Percentiles rank a stretch among this genome's conserved stretches.
Conservation (phyloP, 352 stramenopile genomes). For the Globisporangium nodosum region DNA sequence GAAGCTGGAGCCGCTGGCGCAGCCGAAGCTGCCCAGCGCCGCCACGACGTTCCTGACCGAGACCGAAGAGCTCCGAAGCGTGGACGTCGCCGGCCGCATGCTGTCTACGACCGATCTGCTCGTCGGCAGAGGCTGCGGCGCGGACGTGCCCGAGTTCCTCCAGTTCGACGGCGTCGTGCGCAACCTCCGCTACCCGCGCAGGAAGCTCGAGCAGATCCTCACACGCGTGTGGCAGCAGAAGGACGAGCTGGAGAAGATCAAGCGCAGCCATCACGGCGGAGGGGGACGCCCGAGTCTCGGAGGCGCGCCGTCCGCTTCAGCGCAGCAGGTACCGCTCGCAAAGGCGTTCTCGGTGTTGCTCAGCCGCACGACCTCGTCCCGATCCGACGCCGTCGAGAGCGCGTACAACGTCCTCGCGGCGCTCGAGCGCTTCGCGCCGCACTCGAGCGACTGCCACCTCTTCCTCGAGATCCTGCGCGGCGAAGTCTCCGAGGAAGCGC, state of each 20-base stretch:
- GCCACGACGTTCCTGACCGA: conserved; percentile 47
- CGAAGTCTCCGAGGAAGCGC: conserved; percentile 41
- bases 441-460: conserved; percentile 44
- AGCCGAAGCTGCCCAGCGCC: conserved; percentile 1
- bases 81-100: conserved; percentile 1
- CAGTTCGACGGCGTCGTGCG: conserved; percentile 56
- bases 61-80: conserved; percentile 19
- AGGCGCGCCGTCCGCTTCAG: neutral
- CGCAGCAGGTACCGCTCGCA: conserved; percentile 16
- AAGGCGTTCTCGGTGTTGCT: conserved; percentile 34
- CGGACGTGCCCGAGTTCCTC: conserved; percentile 45
- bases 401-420: conserved; percentile 54
- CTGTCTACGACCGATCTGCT: conserved; percentile 32
- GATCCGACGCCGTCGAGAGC: conserved; percentile 39
- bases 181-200: conserved; percentile 39
- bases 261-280: conserved; percentile 17
- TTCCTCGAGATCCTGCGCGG: conserved; percentile 46
- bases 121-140: conserved; percentile 20
- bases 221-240: conserved; percentile 53
- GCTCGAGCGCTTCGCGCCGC: conserved; percentile 31
- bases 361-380: conserved; percentile 23
- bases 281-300: neutral
- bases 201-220: conserved; percentile 44
- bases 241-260: conserved; percentile 41
- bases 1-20: conserved; percentile 14